Conservation (phyloP, 1,284 basidiomycete species). For the Fistulina hepatica region DNA sequence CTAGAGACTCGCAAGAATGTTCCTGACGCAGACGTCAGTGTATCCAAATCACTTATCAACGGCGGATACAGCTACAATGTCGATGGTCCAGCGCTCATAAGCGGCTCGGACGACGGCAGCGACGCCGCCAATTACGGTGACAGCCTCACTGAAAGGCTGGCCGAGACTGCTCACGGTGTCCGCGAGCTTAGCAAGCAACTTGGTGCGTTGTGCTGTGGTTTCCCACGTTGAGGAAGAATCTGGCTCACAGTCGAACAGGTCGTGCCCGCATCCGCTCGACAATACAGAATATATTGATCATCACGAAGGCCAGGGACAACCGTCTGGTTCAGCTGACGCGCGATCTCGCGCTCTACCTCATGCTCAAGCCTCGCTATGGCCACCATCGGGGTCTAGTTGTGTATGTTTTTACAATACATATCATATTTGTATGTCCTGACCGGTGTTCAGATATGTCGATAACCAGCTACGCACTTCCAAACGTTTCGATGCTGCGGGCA, state of each 20-base stretch:
- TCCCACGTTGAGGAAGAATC: conserved; percentile 5
- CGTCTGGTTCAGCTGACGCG: conserved; percentile 90
- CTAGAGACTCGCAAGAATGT: conserved; percentile 39
- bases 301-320: conserved; percentile 98
- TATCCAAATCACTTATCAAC: conserved; percentile 6
- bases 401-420: conserved; percentile 28
- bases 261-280: conserved; percentile 86
- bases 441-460: conserved; percentile 75
- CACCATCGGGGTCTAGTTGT: conserved; percentile 65
- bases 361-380: conserved; percentile 62
- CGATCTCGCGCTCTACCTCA: conserved; percentile 90
- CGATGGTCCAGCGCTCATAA: neutral
- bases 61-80: conserved; percentile 7
- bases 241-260: conserved; percentile 35
- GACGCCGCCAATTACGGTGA: conserved; percentile 34
- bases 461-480: conserved; percentile 84
- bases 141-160: conserved; percentile 85
- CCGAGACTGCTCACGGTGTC: conserved; percentile 94
- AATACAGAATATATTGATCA: conserved; percentile 89
- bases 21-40: neutral
- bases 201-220: conserved; percentile 42
- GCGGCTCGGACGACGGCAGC: conserved; percentile 2
- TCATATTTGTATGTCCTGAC: conserved; percentile 13
- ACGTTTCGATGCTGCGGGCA: conserved; percentile 89
- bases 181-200: conserved; percentile 99